Conservation (phyloP, 345 rosid genomes). For the Garcia nutans region DNA sequence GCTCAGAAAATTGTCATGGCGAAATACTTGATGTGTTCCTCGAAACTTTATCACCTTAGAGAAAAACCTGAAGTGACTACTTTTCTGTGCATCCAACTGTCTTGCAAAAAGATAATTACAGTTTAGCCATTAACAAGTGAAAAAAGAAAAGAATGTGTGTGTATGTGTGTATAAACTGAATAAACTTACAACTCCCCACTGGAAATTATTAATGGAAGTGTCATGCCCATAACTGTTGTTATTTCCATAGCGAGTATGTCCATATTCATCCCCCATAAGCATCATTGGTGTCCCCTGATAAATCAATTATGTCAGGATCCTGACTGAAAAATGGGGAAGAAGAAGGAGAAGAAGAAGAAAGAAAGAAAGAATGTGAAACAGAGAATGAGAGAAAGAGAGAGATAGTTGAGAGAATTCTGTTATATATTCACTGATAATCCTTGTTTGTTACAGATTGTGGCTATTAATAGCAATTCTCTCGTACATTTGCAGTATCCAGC, state of each 20-base stretch:
- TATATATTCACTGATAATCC: too few species aligned
- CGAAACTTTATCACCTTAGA: conserved; percentile 70
- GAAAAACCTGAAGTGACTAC: conserved; percentile 73
- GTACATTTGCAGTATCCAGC: too few species aligned
- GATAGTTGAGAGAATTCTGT: too few species aligned
- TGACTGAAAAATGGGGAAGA: too few species aligned
- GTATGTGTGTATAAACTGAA: neutral
- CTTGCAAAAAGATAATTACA: conserved; percentile 12
- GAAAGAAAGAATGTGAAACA: too few species aligned
- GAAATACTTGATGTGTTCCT: conserved; percentile 42
- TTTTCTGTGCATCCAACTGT: conserved; percentile 60
- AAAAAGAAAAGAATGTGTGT: neutral
- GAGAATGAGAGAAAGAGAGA: too few species aligned
- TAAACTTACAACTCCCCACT: conserved; percentile 61
- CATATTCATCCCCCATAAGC: conserved; percentile 98
- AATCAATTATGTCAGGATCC: too few species aligned
- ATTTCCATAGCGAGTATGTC: conserved; percentile 83
- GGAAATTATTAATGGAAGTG: conserved; percentile 76
- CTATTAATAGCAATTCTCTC: too few species aligned
- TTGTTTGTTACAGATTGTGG: too few species aligned
- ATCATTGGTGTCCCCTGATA: conserved; percentile 89
- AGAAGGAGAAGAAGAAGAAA: too few species aligned
- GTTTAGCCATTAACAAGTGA: conserved; percentile 3
- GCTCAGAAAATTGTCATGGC: conserved; percentile 60
- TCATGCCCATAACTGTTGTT: conserved; percentile 96